phyloP scores from a whole-genome alignment of 441 rosid species.

The Corymbia citriodora region DNA sequence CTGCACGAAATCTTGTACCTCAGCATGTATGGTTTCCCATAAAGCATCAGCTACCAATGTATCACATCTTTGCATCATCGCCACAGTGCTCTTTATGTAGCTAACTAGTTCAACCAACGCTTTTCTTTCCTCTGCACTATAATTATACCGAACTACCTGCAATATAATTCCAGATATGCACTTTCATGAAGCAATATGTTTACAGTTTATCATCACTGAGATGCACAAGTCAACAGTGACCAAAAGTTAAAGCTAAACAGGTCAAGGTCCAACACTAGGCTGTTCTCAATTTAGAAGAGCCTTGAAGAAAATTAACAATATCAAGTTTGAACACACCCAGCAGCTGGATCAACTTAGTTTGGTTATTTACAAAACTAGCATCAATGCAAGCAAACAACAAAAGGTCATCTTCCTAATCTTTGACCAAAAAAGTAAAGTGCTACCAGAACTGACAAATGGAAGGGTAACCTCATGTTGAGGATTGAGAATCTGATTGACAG shows the following conservation, averaged over 20 bases:
- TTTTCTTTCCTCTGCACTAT: conserved; percentile 90
- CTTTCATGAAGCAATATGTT: neutral
- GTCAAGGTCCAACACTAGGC: neutral
- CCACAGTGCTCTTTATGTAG: conserved; percentile 92
- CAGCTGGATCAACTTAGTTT: neutral
- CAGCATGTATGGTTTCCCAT: conserved; percentile 99
- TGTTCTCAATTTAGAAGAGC: neutral
- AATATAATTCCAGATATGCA: conserved; percentile 2
- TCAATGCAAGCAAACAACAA: neutral
- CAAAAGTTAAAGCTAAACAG: neutral
- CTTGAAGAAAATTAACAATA: neutral
- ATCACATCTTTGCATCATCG: conserved; percentile 93
- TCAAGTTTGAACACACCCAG: neutral
- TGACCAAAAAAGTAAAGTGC: neutral
- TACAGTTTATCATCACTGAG: neutral
- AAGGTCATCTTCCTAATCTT: neutral
- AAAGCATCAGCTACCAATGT: conserved; percentile 96
- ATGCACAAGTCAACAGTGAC: neutral
- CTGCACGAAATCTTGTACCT: conserved; percentile 99
- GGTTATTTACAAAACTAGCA: neutral
- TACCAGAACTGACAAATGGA: neutral
- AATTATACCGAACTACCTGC: conserved; percentile 96
- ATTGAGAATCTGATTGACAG: neutral
- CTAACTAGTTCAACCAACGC: conserved; percentile 92
- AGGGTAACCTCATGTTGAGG: neutral